Percentiles rank a stretch among this genome's conserved stretches.
Evolutionary conservation across 345 rosid species (phyloP).

Genomic region (Salix exigua): DNA sequence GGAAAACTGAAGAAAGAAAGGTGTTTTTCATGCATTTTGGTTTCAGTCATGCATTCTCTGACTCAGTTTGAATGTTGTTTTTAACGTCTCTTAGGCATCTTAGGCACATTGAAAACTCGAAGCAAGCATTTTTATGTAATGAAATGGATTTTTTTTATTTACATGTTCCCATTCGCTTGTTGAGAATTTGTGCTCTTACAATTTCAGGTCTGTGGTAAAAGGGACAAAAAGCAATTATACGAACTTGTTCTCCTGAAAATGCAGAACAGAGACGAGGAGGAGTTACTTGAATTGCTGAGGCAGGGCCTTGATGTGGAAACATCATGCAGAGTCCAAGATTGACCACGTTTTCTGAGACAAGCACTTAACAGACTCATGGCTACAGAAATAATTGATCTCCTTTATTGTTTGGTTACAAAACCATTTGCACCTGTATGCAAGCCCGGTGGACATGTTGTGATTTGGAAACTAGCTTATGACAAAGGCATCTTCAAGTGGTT

Average conservation of each 20-base stretch:
- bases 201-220: no score
- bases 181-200: no score
- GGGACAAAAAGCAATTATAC: no score
- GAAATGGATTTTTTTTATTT: no score
- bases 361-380: constrained; percentile 77
- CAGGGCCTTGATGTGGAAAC: constrained; percentile 93
- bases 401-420: constrained; percentile 50
- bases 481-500: constrained; percentile 87
- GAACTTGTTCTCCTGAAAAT: constrained; percentile 54
- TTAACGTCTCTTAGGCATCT: not conserved
- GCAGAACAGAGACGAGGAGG: constrained; percentile 76
- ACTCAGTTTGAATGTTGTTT: not conserved
- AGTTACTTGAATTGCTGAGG: constrained; percentile 77
- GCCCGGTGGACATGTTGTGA: constrained; percentile 96
- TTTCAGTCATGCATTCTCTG: not conserved
- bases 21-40: not conserved
- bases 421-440: constrained; percentile 81
- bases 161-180: no score
- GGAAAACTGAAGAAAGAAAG: not conserved
- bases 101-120: not conserved
- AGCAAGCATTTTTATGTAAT: not conserved
- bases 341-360: constrained; percentile 76
- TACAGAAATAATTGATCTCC: constrained; percentile 76
- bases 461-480: constrained; percentile 95
- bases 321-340: constrained; percentile 77